Evolutionary conservation across 2,329 filamentous ascomycete species (phyloP).

Genomic region (Alternaria conjuncta): DNA sequence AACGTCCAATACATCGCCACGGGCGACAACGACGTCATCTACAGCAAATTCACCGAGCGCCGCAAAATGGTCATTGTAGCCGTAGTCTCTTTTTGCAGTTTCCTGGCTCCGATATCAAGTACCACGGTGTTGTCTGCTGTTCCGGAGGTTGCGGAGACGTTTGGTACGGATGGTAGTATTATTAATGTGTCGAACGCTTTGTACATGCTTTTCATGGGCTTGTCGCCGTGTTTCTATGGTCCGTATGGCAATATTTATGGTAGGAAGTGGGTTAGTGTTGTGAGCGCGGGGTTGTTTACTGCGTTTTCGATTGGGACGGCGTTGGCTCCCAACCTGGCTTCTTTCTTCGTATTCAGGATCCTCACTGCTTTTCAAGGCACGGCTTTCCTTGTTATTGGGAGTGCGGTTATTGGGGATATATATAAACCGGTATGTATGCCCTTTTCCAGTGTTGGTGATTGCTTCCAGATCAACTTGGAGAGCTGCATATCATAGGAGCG

Average conservation of each 20-base stretch:
- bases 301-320: constrained; percentile 75
- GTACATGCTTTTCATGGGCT: constrained; percentile 77
- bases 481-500: not conserved
- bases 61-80: constrained; percentile 72
- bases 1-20: constrained; percentile 35
- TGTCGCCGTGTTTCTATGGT: constrained; percentile 69
- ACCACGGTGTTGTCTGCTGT: constrained; percentile 76
- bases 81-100: constrained; percentile 75
- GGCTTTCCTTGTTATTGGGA: constrained; percentile 74
- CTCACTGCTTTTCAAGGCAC: constrained; percentile 78
- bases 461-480: not conserved
- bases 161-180: constrained; percentile 68
- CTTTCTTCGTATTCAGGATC: constrained; percentile 77
- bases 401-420: constrained; percentile 69
- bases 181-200: constrained; percentile 77
- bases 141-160: constrained; percentile 73
- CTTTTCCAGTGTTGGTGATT: not conserved
- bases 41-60: constrained; percentile 66
- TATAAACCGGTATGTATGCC: constrained; percentile 47
- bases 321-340: constrained; percentile 70
- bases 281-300: constrained; percentile 69
- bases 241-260: constrained; percentile 65
- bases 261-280: constrained; percentile 62
- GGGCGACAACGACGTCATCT: constrained; percentile 59
- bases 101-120: constrained; percentile 76